These are phyloP conservation scores for Saprolegnia parasitica DNA, from an alignment of 352 stramenopile genomes.

Conservation along the genomic window DNA sequence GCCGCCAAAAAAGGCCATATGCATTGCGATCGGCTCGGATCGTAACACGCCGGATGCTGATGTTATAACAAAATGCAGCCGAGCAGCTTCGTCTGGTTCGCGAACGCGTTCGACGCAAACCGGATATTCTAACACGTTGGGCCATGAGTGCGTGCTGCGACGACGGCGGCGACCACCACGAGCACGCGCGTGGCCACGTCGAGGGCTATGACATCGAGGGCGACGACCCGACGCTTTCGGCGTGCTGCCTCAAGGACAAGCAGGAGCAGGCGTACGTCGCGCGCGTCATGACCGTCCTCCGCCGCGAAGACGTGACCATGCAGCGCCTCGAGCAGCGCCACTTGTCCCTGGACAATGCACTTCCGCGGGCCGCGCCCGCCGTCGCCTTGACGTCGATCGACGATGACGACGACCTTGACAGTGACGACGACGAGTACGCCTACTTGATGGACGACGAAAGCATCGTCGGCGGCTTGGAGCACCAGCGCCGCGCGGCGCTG, in stretches of 20 bases:
- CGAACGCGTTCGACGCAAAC: too few relatives aligned
- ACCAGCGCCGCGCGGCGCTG: not conserved
- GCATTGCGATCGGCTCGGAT: too few relatives aligned
- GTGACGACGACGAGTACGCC: slow-evolving; percentile 14
- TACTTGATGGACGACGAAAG: slow-evolving; percentile 24
- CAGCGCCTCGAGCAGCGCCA: slow-evolving; percentile 18
- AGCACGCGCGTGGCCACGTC: not conserved
- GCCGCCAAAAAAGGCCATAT: too few relatives aligned
- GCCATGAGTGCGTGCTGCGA: not conserved
- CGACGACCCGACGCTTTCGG: slow-evolving; percentile 26
- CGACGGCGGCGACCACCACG: not conserved
- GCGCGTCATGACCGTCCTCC: slow-evolving; percentile 17
- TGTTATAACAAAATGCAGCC: too few relatives aligned
- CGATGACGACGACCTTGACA: not conserved
- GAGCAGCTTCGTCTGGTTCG: too few relatives aligned
- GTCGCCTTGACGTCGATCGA: slow-evolving; percentile 17
- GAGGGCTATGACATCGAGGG: slow-evolving; percentile 15
- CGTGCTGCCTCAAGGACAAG: slow-evolving; percentile 28
- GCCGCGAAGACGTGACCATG: slow-evolving; percentile 9
- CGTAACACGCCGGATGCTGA: too few relatives aligned
- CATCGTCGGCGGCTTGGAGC: not conserved
- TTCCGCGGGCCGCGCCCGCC: not conserved
- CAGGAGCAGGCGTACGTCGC: slow-evolving; percentile 20
- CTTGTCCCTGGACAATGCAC: not conserved
- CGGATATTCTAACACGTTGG: too few relatives aligned